Percentiles rank a stretch among this genome's conserved stretches.
Conservation (phyloP, 2,329 filamentous ascomycete species). For the Sclerotinia borealis region DNA sequence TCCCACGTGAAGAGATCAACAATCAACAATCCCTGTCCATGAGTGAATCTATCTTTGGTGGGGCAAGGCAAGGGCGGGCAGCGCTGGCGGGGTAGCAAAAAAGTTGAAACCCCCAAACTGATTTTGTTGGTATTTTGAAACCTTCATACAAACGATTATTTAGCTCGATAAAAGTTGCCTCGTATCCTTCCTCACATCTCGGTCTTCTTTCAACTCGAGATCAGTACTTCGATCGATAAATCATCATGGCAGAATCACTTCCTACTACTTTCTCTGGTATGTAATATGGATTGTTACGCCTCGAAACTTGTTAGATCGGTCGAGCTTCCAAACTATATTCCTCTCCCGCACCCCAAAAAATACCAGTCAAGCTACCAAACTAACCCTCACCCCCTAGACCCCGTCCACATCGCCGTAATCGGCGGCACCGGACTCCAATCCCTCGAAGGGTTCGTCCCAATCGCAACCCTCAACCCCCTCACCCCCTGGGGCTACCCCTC, state of each 20-base stretch:
- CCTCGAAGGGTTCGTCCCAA: constrained; percentile 78
- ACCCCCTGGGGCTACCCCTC: constrained; percentile 87
- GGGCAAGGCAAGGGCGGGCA: neutral
- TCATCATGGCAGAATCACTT: constrained; percentile 9
- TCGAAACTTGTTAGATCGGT: neutral
- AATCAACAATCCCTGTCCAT: neutral
- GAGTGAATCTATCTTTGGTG: neutral
- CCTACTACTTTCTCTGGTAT: constrained; percentile 11
- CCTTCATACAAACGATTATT: neutral
- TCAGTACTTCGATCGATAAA: neutral
- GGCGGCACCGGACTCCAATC: constrained; percentile 89
- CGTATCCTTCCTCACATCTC: neutral
- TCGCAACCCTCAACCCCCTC: constrained; percentile 66
- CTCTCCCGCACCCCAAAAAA: neutral
- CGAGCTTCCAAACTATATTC: neutral
- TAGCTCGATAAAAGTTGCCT: neutral
- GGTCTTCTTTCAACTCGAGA: neutral
- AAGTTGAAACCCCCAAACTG: neutral
- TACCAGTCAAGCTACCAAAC: neutral
- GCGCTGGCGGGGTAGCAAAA: neutral
- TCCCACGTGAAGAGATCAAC: neutral
- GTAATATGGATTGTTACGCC: neutral
- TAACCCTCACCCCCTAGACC: constrained; percentile 38
- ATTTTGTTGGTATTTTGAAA: neutral
- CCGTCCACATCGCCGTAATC: constrained; percentile 80